Conservation (phyloP, 202 grass and related monocot species). For the Zizania palustris region DNA sequence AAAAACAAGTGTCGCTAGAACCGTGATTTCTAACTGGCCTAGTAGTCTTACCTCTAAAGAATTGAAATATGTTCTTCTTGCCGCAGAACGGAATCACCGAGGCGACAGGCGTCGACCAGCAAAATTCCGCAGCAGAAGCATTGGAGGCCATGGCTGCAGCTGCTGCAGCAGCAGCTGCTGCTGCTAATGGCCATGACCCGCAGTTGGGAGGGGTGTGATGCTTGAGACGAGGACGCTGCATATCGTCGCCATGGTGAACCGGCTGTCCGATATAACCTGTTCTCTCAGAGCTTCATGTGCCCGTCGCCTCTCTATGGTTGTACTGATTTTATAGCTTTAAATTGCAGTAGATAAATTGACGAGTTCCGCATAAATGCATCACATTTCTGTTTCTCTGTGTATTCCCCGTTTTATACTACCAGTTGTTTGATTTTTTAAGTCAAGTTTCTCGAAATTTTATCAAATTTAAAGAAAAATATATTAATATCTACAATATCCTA, state of each 20-base stretch:
- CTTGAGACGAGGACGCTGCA: neutral
- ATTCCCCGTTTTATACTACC: no score
- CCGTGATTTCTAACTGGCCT: neutral
- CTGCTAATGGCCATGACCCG: conserved; percentile 42
- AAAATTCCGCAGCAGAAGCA: conserved; percentile 9
- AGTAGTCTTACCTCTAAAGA: conserved; percentile 7
- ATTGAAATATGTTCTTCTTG: neutral
- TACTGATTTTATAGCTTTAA: neutral
- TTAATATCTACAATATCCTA: no score
- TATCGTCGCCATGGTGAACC: neutral
- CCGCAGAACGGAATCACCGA: conserved; percentile 33
- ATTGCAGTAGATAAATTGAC: neutral
- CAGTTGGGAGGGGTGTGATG: neutral
- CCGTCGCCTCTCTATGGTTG: neutral
- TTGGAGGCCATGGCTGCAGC: neutral
- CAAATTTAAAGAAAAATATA: no score
- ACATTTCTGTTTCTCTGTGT: no score
- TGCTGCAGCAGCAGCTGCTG: neutral
- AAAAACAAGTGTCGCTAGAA: neutral
- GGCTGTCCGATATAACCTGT: neutral
- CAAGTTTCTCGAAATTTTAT: no score
- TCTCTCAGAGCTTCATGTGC: neutral
- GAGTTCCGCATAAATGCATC: neutral
- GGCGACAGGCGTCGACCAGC: neutral
- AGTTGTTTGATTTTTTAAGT: no score